Evolutionary conservation across 306 rosid genomes (phyloP).

Genomic region (Quercus cerris): DNA sequence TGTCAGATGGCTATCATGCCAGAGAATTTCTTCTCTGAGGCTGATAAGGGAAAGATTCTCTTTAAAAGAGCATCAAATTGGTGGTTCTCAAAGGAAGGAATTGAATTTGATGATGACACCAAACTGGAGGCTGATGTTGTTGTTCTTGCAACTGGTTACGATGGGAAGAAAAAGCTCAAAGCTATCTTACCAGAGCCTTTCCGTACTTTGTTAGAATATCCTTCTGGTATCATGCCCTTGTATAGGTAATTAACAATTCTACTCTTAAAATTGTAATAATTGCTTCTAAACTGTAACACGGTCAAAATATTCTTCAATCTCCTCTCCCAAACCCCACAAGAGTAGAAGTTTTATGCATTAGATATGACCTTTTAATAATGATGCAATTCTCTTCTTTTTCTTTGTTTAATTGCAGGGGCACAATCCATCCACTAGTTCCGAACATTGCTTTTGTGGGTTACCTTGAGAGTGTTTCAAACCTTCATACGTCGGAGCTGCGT

Average conservation of each 20-base stretch:
- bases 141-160: slow-evolving; percentile 70
- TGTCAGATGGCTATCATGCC: slow-evolving; percentile 83
- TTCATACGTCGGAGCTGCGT: slow-evolving; percentile 67
- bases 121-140: slow-evolving; percentile 67
- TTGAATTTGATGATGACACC: slow-evolving; percentile 66
- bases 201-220: slow-evolving; percentile 53
- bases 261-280: not conserved
- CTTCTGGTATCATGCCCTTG: slow-evolving; percentile 58
- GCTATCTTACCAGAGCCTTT: slow-evolving; percentile 63
- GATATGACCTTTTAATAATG: too few species aligned
- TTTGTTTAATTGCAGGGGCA: slow-evolving; percentile 47
- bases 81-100: slow-evolving; percentile 67
- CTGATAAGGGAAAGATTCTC: slow-evolving; percentile 62
- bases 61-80: slow-evolving; percentile 62
- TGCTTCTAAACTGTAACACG: not conserved
- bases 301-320: not conserved
- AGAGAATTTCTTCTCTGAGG: slow-evolving; percentile 69
- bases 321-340: too few species aligned
- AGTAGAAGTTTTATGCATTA: not conserved
- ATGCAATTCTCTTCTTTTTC: not conserved
- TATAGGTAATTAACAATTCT: slow-evolving; percentile 44
- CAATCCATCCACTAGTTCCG: slow-evolving; percentile 78
- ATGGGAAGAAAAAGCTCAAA: slow-evolving; percentile 71
- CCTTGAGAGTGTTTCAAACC: slow-evolving; percentile 63
- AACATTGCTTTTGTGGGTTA: slow-evolving; percentile 83